These are phyloP conservation scores for Teunomyces cretensis DNA, from an alignment of 805 yeast genomes.

Conservation along the genomic window DNA sequence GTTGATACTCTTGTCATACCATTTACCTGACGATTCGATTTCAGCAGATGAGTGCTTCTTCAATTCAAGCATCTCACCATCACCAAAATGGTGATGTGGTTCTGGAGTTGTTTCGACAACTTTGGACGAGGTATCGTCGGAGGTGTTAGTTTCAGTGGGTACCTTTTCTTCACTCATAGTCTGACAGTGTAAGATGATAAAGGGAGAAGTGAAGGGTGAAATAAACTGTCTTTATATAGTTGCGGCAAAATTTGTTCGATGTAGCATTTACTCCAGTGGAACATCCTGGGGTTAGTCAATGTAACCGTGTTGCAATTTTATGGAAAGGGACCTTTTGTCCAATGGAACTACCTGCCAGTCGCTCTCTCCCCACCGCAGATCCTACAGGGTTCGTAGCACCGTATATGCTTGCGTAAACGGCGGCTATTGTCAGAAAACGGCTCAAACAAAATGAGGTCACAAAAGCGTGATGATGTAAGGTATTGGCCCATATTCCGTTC, in stretches of 20 bases:
- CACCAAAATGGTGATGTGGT: constrained; percentile 4
- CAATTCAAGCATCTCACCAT: constrained; percentile 18
- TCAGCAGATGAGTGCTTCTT: constrained; percentile 28
- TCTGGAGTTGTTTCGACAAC: neutral
- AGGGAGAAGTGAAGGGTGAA: neutral
- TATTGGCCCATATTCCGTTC: no score
- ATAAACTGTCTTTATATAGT: neutral
- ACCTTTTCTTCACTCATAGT: constrained; percentile 9
- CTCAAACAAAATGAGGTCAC: no score
- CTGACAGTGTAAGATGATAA: neutral
- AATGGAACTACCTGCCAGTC: neutral
- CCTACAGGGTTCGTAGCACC: no score
- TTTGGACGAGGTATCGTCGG: constrained; percentile 7
- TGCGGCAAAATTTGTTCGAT: neutral
- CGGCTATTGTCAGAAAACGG: no score
- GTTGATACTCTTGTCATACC: constrained; percentile 35
- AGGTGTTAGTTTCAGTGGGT: constrained; percentile 5
- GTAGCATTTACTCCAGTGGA: constrained; percentile 1
- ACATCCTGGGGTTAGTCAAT: neutral
- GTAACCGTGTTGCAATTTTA: constrained; percentile 2
- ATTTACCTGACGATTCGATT: constrained; percentile 33
- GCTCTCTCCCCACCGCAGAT: no score
- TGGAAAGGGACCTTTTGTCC: neutral
- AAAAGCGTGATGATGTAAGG: no score
- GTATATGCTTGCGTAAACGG: no score